Percentiles rank a stretch among this genome's conserved stretches.
Conservation (phyloP, 805 yeast genomes). For the Komagataella mondaviorum region DNA sequence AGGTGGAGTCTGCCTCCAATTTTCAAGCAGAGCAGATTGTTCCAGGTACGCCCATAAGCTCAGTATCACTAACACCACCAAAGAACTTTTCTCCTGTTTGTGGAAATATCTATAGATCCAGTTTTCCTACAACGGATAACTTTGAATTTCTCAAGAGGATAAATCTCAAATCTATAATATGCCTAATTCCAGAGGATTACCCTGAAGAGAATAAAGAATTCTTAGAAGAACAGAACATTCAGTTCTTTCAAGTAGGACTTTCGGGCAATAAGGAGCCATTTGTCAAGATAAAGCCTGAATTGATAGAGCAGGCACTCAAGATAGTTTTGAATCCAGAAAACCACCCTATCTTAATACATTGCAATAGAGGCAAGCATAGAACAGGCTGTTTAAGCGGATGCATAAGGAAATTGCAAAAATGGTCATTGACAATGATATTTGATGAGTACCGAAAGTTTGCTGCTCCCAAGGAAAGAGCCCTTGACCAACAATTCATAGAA, state of each 20-base stretch:
- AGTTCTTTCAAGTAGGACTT: conserved; percentile 79
- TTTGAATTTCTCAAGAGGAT: conserved; percentile 54
- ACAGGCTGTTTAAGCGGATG: conserved; percentile 97
- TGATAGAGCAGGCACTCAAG: conserved; percentile 68
- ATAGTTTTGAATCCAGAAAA: conserved; percentile 74
- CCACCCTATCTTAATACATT: conserved; percentile 87
- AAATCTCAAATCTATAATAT: conserved; percentile 59
- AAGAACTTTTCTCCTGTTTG: conserved; percentile 86
- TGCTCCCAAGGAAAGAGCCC: conserved; percentile 85
- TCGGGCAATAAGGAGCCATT: conserved; percentile 94
- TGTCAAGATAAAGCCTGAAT: conserved; percentile 53
- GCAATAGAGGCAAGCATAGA: conserved; percentile 93
- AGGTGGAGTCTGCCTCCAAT: not conserved
- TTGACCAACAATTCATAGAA: conserved; percentile 94
- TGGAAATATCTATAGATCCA: conserved; percentile 67
- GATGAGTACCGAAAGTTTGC: conserved; percentile 94
- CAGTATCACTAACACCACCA: conserved; percentile 43
- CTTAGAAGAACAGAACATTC: conserved; percentile 43
- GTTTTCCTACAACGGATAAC: conserved; percentile 82
- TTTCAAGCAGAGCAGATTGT: conserved; percentile 1
- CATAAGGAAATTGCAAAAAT: conserved; percentile 71
- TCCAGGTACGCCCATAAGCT: not conserved
- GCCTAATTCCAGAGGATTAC: conserved; percentile 84
- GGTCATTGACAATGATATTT: conserved; percentile 90
- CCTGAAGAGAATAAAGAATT: conserved; percentile 67